These are phyloP conservation scores for Eucalyptus pauciflora DNA, from an alignment of 345 rosid species.

Conservation along the genomic window DNA sequence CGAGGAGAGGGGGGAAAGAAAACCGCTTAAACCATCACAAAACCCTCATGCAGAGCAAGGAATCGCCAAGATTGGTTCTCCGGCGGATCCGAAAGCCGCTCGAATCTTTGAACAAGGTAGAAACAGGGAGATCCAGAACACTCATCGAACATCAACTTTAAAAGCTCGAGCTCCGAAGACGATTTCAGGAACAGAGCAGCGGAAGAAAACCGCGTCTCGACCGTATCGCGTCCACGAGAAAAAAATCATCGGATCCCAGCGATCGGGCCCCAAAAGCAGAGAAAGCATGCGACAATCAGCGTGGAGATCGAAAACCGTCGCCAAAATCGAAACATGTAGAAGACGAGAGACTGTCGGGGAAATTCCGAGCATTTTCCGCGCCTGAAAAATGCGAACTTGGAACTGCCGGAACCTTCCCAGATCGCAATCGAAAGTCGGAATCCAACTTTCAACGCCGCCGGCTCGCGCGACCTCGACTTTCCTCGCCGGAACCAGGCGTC, in stretches of 20 bases:
- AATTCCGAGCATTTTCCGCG: background rate
- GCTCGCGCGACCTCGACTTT: background rate
- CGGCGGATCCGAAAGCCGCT: background rate
- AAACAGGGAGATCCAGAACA: background rate
- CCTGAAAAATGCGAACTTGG: background rate
- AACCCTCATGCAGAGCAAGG: background rate
- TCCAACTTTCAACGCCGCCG: background rate
- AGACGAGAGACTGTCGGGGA: background rate
- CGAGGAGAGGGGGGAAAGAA: background rate
- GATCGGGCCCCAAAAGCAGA: background rate
- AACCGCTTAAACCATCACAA: background rate
- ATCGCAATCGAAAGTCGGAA: background rate
- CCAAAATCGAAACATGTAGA: background rate
- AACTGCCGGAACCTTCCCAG: background rate
- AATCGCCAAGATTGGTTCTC: background rate
- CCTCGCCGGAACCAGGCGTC: background rate
- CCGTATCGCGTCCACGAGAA: background rate
- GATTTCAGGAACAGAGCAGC: background rate
- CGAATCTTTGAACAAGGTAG: background rate
- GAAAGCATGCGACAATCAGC: background rate
- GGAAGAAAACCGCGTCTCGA: background rate
- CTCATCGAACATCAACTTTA: background rate
- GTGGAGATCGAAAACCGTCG: background rate
- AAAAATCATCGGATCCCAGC: background rate
- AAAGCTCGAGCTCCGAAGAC: background rate